Evolutionary conservation across 148 eudicot species (phyloP).

Genomic region (Beta vulgaris): DNA sequence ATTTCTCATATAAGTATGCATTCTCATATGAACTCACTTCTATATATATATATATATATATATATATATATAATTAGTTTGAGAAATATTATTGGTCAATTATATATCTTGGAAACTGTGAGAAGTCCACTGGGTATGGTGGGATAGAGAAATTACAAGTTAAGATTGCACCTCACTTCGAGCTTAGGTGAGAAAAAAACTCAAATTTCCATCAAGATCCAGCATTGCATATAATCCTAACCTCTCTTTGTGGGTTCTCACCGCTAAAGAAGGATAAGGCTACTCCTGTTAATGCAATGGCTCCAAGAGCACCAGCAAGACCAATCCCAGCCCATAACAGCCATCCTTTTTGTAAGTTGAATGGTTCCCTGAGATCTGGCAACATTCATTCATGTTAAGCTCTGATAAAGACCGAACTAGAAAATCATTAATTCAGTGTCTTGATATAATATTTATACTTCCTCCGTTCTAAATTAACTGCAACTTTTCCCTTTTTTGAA

Average conservation of each 20-base stretch:
- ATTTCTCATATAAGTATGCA: no score
- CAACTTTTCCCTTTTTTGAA: no score
- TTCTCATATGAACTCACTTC: no score
- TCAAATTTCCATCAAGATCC: background rate
- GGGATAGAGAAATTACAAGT: background rate
- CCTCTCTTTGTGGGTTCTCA: constrained; percentile 89
- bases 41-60: no score
- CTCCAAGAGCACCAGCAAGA: constrained; percentile 62
- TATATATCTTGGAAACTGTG: background rate
- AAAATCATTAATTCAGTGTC: background rate
- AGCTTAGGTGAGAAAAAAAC: background rate
- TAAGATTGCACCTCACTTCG: background rate
- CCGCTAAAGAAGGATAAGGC: constrained; percentile 62
- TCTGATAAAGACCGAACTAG: constrained; percentile 14
- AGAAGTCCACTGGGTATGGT: background rate
- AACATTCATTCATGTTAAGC: constrained; percentile 21
- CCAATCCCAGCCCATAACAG: constrained; percentile 92
- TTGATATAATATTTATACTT: no score
- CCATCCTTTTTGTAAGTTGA: constrained; percentile 87
- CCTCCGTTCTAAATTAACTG: no score
- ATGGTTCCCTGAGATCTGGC: constrained; percentile 79
- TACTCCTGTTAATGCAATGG: constrained; percentile 71
- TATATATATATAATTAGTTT: no score
- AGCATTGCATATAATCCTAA: constrained; percentile 33
- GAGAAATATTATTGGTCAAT: background rate